These are phyloP conservation scores for Trebouxia gelatinosa DNA, from an alignment of 163 green algal genomes.

Conservation along the genomic window DNA sequence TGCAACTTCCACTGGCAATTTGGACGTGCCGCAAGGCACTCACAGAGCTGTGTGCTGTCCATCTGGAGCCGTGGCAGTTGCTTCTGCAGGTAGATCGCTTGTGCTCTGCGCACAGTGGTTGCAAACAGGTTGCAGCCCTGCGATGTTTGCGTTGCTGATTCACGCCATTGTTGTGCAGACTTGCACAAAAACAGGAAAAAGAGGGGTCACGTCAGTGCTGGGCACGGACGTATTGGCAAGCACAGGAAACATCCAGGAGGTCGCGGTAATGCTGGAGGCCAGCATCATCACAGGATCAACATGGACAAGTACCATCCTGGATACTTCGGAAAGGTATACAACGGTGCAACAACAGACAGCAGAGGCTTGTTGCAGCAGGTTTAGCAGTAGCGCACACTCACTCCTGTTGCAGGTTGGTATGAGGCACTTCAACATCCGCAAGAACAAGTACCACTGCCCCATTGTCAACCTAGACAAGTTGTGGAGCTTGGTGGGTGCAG, in stretches of 20 bases:
- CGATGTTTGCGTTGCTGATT: too few relatives aligned
- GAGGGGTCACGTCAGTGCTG: constrained; percentile 93
- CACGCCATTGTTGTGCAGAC: constrained; percentile 54
- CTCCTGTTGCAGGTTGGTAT: constrained; percentile 86
- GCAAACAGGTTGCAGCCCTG: too few relatives aligned
- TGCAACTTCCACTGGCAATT: too few relatives aligned
- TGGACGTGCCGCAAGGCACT: too few relatives aligned
- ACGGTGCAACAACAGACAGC: too few relatives aligned
- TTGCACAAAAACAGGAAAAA: constrained; percentile 98
- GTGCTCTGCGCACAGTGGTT: too few relatives aligned
- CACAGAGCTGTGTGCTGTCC: too few relatives aligned
- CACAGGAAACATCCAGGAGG: constrained; percentile 98
- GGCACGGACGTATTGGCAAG: constrained; percentile 98
- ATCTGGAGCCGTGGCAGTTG: too few relatives aligned
- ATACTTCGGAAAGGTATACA: constrained; percentile 93
- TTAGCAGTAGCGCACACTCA: background rate
- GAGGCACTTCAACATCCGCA: constrained; percentile 94
- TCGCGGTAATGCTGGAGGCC: constrained; percentile 97
- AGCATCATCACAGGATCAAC: constrained; percentile 98
- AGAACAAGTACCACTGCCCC: constrained; percentile 95
- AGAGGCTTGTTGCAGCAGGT: background rate
- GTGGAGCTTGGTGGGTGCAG: constrained; percentile 86
- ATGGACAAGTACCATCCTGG: constrained; percentile 98
- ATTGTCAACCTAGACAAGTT: constrained; percentile 99
- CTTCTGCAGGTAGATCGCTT: too few relatives aligned